phyloP scores from a whole-genome alignment of 164 flowering plant species.

The Magnolia officinalis region DNA sequence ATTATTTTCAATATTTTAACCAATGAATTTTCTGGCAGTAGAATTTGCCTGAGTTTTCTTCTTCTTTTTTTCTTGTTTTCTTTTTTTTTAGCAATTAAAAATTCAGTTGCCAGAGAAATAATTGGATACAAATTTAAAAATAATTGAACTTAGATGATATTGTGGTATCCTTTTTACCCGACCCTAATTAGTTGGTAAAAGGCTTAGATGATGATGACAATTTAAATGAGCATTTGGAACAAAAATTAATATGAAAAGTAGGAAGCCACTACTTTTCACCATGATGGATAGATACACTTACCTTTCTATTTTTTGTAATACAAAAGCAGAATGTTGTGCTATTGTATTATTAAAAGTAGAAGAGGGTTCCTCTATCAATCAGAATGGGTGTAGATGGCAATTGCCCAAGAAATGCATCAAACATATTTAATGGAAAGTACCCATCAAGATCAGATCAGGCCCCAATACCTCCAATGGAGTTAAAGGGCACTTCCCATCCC shows the following conservation, averaged over 20 bases:
- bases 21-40: neutral
- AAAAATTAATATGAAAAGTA: neutral
- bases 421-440: neutral
- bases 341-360: neutral
- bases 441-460: neutral
- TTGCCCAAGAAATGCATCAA: neutral
- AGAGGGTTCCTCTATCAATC: neutral
- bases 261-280: neutral
- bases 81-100: too few relatives aligned
- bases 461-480: slow-evolving; percentile 82
- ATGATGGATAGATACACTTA: neutral
- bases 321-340: neutral
- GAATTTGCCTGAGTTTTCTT: neutral
- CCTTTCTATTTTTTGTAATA: neutral
- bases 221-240: neutral
- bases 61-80: too few relatives aligned
- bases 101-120: neutral
- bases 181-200: neutral
- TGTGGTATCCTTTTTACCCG: neutral
- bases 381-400: neutral
- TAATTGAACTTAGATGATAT: slow-evolving; percentile 1
- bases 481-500: slow-evolving; percentile 95
- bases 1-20: neutral
- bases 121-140: neutral
- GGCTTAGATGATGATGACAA: neutral